A percentile compares a stretch with the other conserved stretches of the same genome.
Conservation (phyloP, 192 early-diverging fungal genomes). For the Dissophora globulifera region DNA sequence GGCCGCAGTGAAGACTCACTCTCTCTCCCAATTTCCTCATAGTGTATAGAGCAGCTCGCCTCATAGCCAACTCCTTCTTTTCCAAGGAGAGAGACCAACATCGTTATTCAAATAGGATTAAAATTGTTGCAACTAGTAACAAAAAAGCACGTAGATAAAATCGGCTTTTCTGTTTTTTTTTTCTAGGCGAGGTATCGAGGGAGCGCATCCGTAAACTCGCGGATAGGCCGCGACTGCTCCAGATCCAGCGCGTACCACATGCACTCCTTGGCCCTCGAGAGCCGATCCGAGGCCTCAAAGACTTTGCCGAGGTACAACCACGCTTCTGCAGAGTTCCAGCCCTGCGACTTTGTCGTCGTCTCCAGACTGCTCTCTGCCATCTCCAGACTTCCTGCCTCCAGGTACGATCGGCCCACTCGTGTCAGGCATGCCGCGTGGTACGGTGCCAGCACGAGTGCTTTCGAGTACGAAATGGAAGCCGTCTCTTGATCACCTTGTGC, state of each 20-base stretch:
- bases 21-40: too few species aligned
- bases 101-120: too few species aligned
- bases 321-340: conserved; percentile 73
- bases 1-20: too few species aligned
- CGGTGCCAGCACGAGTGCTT: conserved; percentile 58
- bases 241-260: conserved; percentile 70
- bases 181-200: conserved; percentile 21
- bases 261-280: conserved; percentile 63
- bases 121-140: too few species aligned
- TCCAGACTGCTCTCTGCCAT: conserved; percentile 71
- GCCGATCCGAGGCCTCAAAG: conserved; percentile 52
- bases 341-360: conserved; percentile 57
- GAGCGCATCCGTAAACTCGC: conserved; percentile 22
- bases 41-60: too few species aligned
- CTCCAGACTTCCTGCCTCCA: conserved; percentile 55
- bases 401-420: conserved; percentile 58
- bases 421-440: conserved; percentile 55
- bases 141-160: background rate
- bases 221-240: conserved; percentile 61
- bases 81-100: too few species aligned
- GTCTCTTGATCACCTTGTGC: conserved; percentile 49
- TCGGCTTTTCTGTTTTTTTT: too few species aligned
- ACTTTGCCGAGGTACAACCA: conserved; percentile 67
- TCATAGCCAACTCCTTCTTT: too few species aligned
- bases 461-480: conserved; percentile 60